Evolutionary conservation across 441 rosid species (phyloP).

Genomic region (Croton setiger): DNA sequence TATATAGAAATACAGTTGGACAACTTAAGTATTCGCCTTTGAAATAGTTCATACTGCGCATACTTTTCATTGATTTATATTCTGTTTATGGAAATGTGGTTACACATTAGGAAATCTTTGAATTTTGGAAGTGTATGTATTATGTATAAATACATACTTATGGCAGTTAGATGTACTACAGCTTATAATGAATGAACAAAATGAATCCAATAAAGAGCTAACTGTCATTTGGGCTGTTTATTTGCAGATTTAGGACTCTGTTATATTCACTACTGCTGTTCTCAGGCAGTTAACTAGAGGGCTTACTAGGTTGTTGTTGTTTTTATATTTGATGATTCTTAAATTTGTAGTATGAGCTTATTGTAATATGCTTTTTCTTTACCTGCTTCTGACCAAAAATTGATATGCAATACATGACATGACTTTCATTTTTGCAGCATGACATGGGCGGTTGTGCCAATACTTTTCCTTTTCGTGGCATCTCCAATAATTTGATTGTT

Average conservation of each 20-base stretch:
- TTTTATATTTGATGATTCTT: slow-evolving; percentile 2
- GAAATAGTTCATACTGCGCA: background rate
- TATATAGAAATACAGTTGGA: background rate
- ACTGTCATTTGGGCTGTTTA: background rate
- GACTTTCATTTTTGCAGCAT: background rate
- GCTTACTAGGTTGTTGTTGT: background rate
- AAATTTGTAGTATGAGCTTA: background rate
- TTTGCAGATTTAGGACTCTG: background rate
- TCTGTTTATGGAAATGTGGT: background rate
- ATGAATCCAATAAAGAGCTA: background rate
- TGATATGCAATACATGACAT: background rate
- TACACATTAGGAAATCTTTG: background rate
- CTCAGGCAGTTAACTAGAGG: background rate
- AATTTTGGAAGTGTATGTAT: background rate
- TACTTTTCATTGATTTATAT: background rate
- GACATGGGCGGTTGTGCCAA: too few species aligned
- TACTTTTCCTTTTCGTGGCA: background rate
- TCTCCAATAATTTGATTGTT: background rate
- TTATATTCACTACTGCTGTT: background rate
- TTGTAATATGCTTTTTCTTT: background rate
- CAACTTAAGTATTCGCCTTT: background rate
- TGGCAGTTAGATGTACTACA: background rate
- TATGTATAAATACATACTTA: background rate
- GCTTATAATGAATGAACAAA: background rate
- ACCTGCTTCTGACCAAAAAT: background rate